Base-by-base conservation (phyloP, 2,329 filamentous ascomycete genomes). In the Ceratocystis variospora region DNA sequence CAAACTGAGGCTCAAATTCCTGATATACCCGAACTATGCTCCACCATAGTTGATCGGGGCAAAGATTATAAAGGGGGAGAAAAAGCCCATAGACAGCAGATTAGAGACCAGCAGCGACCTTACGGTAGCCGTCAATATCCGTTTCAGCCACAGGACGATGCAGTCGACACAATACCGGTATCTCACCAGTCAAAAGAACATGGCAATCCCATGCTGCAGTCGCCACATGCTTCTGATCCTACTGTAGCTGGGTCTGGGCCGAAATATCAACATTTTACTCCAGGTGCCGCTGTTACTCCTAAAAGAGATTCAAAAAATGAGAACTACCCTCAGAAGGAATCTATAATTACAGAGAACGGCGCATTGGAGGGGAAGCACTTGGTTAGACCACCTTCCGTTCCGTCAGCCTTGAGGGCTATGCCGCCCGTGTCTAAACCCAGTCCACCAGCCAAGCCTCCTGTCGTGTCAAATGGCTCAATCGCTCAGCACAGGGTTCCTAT, bases 11-110 rank as follows among this genome's bases (percentile, higher is more conserved):
- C n/a, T 45, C 15, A 64, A 46, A 10, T 64, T 65, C 33, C 68
- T 53, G 72, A 70, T 5, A 69, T 74, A 61, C 74, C 76, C 28
- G 77, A 82, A 72, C 68, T 80, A 31, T 74, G 77, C 2, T 71
- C 74, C 68, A 70, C 75, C 8, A 22, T 17, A 25, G 25, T 61
- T 28, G 3, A 25, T 3, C 44, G 44, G 61, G 25, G 33, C 61
- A 45, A 33, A 61, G 28, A 57, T 33, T 28, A 5, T 5, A 19
- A 31, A 17, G 59, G 69, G 66, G 28, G 64, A 19, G 50, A 61
- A 5, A 63, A 64, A 5, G 37, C 46, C 17, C 46, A 66, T 19
- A 45, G 62, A 17, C 46, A 66, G 37, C 31, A 28, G 2, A 50
- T 65, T 12, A 48, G 46, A n/a, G 50, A 2, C 6, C 59, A 66